Percentiles rank a stretch among this genome's conserved stretches.
Conservation (phyloP, 176 grass and related monocot genomes). For the Carex littledalei region DNA sequence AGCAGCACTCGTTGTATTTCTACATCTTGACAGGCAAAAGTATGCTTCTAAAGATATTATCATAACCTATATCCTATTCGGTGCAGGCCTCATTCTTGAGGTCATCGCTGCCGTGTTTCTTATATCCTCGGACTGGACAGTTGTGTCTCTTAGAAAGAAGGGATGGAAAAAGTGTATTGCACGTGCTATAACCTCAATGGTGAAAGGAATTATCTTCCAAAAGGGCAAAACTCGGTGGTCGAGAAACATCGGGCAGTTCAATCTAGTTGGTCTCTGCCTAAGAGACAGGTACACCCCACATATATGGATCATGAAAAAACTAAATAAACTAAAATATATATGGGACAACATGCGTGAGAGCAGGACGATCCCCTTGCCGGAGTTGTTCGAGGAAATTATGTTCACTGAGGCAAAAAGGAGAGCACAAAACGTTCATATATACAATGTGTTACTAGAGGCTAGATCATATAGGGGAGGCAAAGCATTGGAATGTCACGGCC, state of each 20-base stretch:
- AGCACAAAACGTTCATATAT: neutral
- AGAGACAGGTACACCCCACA: neutral
- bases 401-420: conserved; percentile 10
- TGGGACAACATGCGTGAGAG: too few relatives aligned
- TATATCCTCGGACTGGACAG: conserved; percentile 15
- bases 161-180: neutral
- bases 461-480: neutral
- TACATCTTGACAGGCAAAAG: neutral
- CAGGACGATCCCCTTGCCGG: neutral
- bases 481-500: neutral
- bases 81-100: conserved; percentile 20
- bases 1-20: conserved; percentile 20
- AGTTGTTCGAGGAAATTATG: conserved; percentile 3
- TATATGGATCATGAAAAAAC: neutral
- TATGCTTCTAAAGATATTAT: neutral
- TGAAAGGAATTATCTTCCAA: neutral
- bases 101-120: neutral
- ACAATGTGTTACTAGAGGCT: neutral
- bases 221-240: conserved; percentile 27
- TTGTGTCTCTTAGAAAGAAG: neutral
- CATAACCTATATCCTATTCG: conserved; percentile 48
- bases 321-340: too few relatives aligned
- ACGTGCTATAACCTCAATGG: neutral
- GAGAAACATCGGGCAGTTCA: conserved; percentile 27
- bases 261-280: conserved; percentile 24